Evolutionary conservation across 371 early-diverging fungal species (phyloP).

Genomic region (Blastocladiella emersonii): DNA sequence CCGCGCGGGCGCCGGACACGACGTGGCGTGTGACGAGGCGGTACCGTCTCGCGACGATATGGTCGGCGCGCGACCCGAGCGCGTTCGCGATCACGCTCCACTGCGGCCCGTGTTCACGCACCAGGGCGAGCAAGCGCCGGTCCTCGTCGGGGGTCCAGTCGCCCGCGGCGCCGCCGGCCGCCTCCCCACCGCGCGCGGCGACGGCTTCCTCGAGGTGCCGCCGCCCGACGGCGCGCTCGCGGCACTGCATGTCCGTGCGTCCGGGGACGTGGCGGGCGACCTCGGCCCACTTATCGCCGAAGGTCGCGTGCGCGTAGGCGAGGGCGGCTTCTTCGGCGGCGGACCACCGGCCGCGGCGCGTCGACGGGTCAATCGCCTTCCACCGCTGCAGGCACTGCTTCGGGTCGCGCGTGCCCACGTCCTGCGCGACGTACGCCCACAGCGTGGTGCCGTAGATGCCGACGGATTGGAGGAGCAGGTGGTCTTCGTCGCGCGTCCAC

Average conservation of each 20-base stretch:
- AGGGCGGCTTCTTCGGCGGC: constrained; percentile 48
- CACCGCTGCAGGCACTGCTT: constrained; percentile 76
- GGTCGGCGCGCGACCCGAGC: no score
- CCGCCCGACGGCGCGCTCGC: background rate
- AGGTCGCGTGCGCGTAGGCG: background rate
- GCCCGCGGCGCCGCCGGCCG: no score
- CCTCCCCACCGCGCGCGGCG: no score
- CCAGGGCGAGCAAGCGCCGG: no score
- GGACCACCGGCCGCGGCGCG: constrained; percentile 57
- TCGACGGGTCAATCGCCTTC: constrained; percentile 61
- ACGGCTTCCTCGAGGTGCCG: no score
- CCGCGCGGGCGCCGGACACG: no score
- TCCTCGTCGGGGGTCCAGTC: no score
- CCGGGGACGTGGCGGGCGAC: background rate
- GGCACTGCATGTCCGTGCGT: constrained; percentile 3
- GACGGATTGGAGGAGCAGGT: constrained; percentile 36
- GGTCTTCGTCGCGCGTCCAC: constrained; percentile 53
- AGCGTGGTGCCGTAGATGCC: constrained; percentile 42
- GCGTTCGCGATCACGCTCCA: no score
- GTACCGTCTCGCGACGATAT: no score
- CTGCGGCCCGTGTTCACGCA: no score
- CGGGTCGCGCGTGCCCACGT: constrained; percentile 49
- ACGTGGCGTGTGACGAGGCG: no score
- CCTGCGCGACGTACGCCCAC: constrained; percentile 54
- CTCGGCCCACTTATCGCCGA: background rate